Base-by-base conservation (phyloP, 2,329 filamentous ascomycete species). In the Elsinoe australis region DNA sequence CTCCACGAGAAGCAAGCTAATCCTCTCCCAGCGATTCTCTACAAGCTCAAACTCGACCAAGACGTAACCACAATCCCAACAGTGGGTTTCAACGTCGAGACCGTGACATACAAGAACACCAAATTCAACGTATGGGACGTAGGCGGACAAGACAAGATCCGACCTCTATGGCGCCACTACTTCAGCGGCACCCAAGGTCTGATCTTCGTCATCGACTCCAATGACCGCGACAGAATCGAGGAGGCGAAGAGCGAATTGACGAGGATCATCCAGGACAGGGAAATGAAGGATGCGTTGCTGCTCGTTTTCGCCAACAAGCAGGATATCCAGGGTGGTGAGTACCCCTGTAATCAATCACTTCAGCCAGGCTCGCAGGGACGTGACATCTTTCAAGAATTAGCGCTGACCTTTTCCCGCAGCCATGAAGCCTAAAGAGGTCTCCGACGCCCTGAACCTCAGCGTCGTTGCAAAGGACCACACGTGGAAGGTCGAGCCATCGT, bases 61-160 rank as follows among this genome's bases (percentile, higher is more conserved):
- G 92, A 94, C 68, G 92, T 96, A 70, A 96, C 92, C 67, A 98
- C 92, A 60, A 98, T 98, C 66, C 92, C 92, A 60, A 98, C 92
- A 66, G 95, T 96, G 66, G 92, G 92, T 64, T 98, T 98, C 83
- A 98, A 98, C 77, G 92, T 98, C 71, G 92, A 96, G 76, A 94
- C 88, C 3, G 89, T 96, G 61, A 94, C 89, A 58, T 95, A 95
- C 76, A 95, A 95, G 79, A 96, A 96, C 69, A 89, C 95, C 71
- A 94, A 95, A 71, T 96, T 96, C 76, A 96, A 94, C 62, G 90
- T 96, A 55, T 96, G 90, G 90, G 90, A 96, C 74, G 90, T 96
- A 52, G 90, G 90, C 69, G 90, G 90, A 56, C 90, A 96, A 76
- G 90, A 96, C 78, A 96, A 96, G 82, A 96, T 96, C 64, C 80